Conservation (phyloP, 2,329 filamentous ascomycete genomes). For the Emmonsiellopsis sp. region DNA sequence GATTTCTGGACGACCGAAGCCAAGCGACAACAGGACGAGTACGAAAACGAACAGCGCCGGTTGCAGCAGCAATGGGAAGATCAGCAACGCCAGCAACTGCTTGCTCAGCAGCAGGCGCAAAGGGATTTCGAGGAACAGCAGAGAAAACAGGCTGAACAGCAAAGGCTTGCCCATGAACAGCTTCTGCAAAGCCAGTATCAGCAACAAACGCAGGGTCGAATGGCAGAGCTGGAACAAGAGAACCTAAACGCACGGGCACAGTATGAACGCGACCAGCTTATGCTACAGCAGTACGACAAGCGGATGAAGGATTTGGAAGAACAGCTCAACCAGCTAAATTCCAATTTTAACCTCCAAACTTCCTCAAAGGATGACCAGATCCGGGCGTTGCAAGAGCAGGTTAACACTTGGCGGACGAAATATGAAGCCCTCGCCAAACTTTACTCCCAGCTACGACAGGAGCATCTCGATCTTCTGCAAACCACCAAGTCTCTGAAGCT, state of each 20-base stretch:
- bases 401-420: constrained; percentile 95
- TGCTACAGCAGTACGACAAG: constrained; percentile 94
- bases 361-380: constrained; percentile 92
- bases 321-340: constrained; percentile 72
- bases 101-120: constrained; percentile 76
- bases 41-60: constrained; percentile 84
- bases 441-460: constrained; percentile 89
- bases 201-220: constrained; percentile 88
- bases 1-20: constrained; percentile 98
- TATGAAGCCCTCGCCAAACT: constrained; percentile 95
- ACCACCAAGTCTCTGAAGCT: constrained; percentile 95
- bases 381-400: constrained; percentile 82
- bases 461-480: constrained; percentile 87
- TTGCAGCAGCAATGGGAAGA: constrained; percentile 80
- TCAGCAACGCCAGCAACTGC: constrained; percentile 69
- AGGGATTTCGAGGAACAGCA: constrained; percentile 96
- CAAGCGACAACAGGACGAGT: constrained; percentile 83
- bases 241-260: constrained; percentile 90
- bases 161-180: constrained; percentile 82
- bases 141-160: constrained; percentile 74
- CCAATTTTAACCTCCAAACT: constrained; percentile 75
- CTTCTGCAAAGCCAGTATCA: constrained; percentile 79
- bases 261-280: constrained; percentile 92
- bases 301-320: constrained; percentile 86
- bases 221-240: constrained; percentile 90